phyloP scores from a whole-genome alignment of 805 yeast species.

The Naumovozyma dairenensis region DNA sequence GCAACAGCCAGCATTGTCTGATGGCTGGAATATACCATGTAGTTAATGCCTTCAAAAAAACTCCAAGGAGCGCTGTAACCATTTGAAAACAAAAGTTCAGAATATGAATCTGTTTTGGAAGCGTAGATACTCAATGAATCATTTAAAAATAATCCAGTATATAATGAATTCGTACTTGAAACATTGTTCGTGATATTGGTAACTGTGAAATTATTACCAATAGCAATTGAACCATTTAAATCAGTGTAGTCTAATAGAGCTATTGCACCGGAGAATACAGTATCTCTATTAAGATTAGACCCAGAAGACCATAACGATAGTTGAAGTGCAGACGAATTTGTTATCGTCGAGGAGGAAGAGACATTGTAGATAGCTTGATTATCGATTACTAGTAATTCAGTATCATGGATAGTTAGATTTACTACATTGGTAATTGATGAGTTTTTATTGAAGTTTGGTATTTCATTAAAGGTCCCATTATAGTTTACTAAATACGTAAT shows the following conservation, averaged over 20 bases:
- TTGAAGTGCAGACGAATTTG: constrained; percentile 19
- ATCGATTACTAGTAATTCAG: constrained; percentile 19
- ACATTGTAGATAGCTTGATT: constrained; percentile 24
- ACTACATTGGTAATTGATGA: constrained; percentile 4
- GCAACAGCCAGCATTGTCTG: constrained; percentile 17
- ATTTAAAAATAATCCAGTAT: constrained; percentile 34
- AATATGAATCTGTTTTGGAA: constrained; percentile 35
- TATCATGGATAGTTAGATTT: constrained; percentile 15
- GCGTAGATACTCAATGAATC: constrained; percentile 45
- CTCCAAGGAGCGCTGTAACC: constrained; percentile 6
- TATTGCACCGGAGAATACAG: constrained; percentile 28
- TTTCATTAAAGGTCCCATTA: constrained; percentile 16
- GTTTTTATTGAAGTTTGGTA: constrained; percentile 5
- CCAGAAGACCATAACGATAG: constrained; percentile 21
- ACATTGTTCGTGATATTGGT: background rate
- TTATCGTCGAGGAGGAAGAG: constrained; percentile 11
- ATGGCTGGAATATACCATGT: constrained; percentile 21
- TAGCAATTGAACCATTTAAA: constrained; percentile 13
- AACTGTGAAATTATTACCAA: constrained; percentile 12
- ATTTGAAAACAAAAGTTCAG: constrained; percentile 5
- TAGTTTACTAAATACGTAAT: constrained; percentile 10
- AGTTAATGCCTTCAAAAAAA: constrained; percentile 14
- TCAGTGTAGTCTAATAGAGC: constrained; percentile 9
- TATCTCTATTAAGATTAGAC: constrained; percentile 24
- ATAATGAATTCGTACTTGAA: constrained; percentile 8